A percentile compares a stretch with the other conserved stretches of the same genome.
phyloP scores from a whole-genome alignment of 495 filamentous ascomycete genomes.

The Daldinia grandis region DNA sequence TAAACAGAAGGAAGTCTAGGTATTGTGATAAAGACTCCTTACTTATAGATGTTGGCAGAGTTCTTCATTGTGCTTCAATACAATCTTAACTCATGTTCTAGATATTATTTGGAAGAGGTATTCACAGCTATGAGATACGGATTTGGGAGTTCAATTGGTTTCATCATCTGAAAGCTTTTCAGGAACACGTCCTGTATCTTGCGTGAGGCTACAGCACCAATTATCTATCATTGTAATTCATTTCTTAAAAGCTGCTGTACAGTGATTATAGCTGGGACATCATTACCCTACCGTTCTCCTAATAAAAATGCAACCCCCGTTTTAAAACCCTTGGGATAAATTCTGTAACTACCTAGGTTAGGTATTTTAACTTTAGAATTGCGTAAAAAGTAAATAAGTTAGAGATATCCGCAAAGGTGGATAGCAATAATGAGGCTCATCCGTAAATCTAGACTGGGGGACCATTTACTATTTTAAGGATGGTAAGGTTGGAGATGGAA shows the following conservation, averaged over 20 bases:
- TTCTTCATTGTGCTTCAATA: neutral
- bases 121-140: neutral
- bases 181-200: neutral
- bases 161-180: neutral
- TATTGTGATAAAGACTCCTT: neutral
- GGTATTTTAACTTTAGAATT: neutral
- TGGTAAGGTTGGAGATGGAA: slow-evolving; percentile 2
- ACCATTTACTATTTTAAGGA: neutral
- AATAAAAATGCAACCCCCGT: neutral
- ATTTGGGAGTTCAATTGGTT: neutral
- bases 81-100: neutral
- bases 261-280: neutral
- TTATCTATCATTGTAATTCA: neutral
- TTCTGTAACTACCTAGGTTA: neutral
- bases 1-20: neutral
- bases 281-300: neutral
- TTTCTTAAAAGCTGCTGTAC: neutral
- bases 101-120: neutral
- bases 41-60: neutral
- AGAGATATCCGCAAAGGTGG: neutral
- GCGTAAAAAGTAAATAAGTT: neutral
- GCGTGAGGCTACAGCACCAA: neutral
- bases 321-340: neutral
- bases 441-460: neutral
- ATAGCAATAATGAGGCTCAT: neutral